Evolutionary conservation across 1,139 yeast genomes (phyloP).

Genomic region (Saccharomycopsis hybrid): DNA sequence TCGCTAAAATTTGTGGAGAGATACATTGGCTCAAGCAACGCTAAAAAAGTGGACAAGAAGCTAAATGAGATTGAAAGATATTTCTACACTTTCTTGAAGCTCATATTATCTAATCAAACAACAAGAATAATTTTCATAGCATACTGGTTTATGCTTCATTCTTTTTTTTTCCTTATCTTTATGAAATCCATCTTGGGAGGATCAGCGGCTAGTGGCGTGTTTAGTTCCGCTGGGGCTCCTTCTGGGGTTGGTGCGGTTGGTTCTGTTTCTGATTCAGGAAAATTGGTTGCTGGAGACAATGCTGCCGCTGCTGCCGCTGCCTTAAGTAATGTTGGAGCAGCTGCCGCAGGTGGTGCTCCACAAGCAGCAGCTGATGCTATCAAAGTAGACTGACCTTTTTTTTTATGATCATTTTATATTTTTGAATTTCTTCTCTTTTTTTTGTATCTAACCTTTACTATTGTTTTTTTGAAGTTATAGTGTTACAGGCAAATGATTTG

Average conservation of each 20-base stretch:
- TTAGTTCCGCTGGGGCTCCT: no score
- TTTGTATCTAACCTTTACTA: no score
- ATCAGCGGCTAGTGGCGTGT: no score
- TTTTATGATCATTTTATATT: no score
- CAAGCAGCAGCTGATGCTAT: neutral
- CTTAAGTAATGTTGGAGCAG: neutral
- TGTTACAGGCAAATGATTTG: no score
- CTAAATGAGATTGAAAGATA: conserved; percentile 75
- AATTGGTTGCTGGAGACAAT: neutral
- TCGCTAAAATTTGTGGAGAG: conserved; percentile 4
- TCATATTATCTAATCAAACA: conserved; percentile 64
- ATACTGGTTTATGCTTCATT: conserved; percentile 71
- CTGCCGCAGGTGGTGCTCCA: neutral
- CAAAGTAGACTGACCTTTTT: neutral
- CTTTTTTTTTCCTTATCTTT: neutral
- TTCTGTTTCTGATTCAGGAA: no score
- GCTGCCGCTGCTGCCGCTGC: neutral
- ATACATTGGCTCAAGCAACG: conserved; percentile 67
- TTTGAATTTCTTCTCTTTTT: no score
- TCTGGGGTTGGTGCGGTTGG: no score
- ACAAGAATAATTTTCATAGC: conserved; percentile 68
- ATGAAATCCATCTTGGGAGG: neutral
- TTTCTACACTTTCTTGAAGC: conserved; percentile 67
- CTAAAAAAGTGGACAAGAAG: conserved; percentile 65
- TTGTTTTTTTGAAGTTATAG: no score